These are phyloP conservation scores for Russula griseocarnosa DNA, from an alignment of 768 basidiomycete genomes.

Conservation along the genomic window DNA sequence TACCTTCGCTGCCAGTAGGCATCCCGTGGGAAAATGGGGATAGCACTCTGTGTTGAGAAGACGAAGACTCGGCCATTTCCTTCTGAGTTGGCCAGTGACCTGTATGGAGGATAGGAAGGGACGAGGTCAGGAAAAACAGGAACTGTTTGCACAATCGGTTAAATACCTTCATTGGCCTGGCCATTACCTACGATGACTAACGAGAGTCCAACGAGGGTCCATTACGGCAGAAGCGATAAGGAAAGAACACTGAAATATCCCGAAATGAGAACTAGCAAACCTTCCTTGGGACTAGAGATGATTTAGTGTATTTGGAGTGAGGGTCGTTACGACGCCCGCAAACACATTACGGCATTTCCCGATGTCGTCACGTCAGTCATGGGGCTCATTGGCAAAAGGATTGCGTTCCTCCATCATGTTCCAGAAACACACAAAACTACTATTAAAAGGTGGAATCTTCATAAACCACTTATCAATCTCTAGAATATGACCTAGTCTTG, in stretches of 20 bases:
- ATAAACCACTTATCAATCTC: not conserved
- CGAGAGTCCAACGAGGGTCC: not conserved
- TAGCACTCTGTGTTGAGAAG: not conserved
- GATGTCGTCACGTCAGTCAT: too few relatives aligned
- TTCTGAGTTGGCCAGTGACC: not conserved
- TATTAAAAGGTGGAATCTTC: not conserved
- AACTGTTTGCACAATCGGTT: not conserved
- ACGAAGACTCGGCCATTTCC: slow-evolving; percentile 1
- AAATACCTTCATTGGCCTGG: not conserved
- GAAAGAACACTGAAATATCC: not conserved
- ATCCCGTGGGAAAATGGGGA: not conserved
- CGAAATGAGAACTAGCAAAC: not conserved
- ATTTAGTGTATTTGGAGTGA: too few relatives aligned
- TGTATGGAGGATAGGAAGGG: not conserved
- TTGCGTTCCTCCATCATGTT: not conserved
- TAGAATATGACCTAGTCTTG: too few relatives aligned
- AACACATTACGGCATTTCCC: not conserved
- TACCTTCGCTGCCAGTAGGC: not conserved
- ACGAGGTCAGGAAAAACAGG: not conserved
- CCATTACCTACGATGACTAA: not conserved
- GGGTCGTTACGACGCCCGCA: too few relatives aligned
- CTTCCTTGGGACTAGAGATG: not conserved
- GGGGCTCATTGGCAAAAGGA: too few relatives aligned
- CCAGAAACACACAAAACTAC: too few relatives aligned
- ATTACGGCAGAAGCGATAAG: not conserved